Conservation (phyloP, 352 stramenopile species). For the Globisporangium iwayamae region DNA sequence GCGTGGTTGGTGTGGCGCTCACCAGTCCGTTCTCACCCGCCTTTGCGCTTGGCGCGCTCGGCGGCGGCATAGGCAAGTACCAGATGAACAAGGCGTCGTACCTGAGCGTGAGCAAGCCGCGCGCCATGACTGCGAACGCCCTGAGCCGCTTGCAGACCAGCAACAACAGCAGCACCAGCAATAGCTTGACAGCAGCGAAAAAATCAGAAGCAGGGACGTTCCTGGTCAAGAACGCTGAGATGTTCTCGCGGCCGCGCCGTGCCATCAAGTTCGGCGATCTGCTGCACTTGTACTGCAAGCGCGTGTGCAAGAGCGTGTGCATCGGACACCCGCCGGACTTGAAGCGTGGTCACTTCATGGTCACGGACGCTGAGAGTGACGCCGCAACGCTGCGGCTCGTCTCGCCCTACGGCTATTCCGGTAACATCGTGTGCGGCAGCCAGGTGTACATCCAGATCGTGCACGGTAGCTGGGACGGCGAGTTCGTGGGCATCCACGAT, state of each 20-base stretch:
- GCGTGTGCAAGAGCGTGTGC: conserved; percentile 40
- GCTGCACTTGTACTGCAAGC: conserved; percentile 48
- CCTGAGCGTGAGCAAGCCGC: conserved; percentile 38
- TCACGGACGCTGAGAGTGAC: conserved; percentile 25
- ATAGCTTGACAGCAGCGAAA: neutral
- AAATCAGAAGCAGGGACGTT: conserved; percentile 30
- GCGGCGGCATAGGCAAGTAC: conserved; percentile 57
- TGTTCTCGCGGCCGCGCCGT: conserved; percentile 42
- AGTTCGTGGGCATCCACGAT: conserved; percentile 46
- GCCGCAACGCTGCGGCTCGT: conserved; percentile 44
- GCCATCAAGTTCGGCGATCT: conserved; percentile 48
- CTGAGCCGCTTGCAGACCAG: neutral
- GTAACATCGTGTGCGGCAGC: conserved; percentile 41
- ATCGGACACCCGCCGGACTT: conserved; percentile 40
- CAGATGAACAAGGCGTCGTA: conserved; percentile 64
- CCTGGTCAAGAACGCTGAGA: conserved; percentile 52
- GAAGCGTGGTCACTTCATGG: conserved; percentile 56
- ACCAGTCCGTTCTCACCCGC: conserved; percentile 49
- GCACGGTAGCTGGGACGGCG: conserved; percentile 39
- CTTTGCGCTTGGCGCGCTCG: conserved; percentile 47
- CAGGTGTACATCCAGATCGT: conserved; percentile 55
- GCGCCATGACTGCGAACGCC: conserved; percentile 8
- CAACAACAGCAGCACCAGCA: neutral
- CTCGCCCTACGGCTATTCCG: conserved; percentile 46
- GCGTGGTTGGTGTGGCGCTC: conserved; percentile 49